phyloP scores from a whole-genome alignment of 148 eudicot genomes.

The Tetragonia tetragonoides region DNA sequence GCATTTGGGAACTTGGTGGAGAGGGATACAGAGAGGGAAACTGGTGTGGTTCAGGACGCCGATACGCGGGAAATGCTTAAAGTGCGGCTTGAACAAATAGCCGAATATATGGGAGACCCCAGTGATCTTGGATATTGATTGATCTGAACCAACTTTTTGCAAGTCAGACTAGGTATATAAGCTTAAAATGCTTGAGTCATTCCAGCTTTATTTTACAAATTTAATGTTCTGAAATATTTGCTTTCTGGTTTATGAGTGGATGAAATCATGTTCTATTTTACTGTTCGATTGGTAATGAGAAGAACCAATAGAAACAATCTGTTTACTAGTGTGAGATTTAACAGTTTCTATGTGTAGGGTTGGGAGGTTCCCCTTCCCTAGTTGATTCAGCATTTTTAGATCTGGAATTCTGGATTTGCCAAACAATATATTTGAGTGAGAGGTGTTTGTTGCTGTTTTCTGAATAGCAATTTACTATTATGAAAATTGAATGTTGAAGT shows the following conservation, averaged over 20 bases:
- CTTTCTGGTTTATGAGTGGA: background rate
- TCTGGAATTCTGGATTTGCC: background rate
- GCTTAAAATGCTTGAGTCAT: background rate
- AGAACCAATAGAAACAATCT: background rate
- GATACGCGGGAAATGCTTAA: constrained; percentile 63
- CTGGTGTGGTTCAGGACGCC: constrained; percentile 73
- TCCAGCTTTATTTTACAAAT: background rate
- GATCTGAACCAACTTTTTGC: background rate
- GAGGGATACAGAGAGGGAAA: constrained; percentile 59
- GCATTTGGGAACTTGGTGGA: constrained; percentile 75
- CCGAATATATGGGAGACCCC: constrained; percentile 85
- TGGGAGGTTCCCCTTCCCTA: too few relatives aligned
- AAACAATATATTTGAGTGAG: background rate
- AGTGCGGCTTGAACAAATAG: constrained; percentile 79
- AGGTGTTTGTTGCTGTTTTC: background rate
- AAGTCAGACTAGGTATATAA: background rate
- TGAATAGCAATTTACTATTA: too few relatives aligned
- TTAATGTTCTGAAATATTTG: background rate
- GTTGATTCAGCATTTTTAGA: too few relatives aligned
- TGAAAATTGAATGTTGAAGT: background rate
- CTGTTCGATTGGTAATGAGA: background rate
- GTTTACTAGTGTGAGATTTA: background rate
- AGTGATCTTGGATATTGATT: constrained; percentile 70
- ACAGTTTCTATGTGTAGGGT: background rate
- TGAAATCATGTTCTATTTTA: background rate